These are phyloP conservation scores for Leucoagaricus sp. DNA, from an alignment of 1,284 basidiomycete species.

Conservation along the genomic window DNA sequence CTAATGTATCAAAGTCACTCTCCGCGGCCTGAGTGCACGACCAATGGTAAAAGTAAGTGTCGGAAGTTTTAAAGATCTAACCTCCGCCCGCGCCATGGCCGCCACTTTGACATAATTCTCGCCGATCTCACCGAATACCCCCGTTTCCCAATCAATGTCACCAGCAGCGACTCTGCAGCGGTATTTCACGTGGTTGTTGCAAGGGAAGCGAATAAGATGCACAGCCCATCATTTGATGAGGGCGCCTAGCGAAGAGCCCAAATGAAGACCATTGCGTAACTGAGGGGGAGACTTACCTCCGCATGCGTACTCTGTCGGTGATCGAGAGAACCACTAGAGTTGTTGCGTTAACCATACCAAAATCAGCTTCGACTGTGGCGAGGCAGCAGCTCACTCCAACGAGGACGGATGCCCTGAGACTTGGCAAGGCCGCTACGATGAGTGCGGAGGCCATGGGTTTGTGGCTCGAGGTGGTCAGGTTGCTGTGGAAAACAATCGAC, in stretches of 20 bases:
- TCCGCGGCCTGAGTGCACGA: conserved; percentile 11
- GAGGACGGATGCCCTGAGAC: conserved; percentile 17
- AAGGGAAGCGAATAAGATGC: conserved; percentile 9
- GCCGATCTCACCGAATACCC: conserved; percentile 14
- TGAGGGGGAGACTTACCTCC: no score
- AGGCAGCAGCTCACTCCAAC: conserved; percentile 19
- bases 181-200: conserved; percentile 20
- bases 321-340: no score
- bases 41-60: conserved; percentile 20
- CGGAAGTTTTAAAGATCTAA: conserved; percentile 21
- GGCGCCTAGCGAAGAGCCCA: conserved; percentile 15
- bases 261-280: conserved; percentile 17
- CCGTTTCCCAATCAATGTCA: conserved; percentile 18
- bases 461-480: neutral
- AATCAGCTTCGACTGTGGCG: conserved; percentile 14
- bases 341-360: conserved; percentile 14
- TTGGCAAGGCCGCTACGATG: conserved; percentile 4
- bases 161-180: conserved; percentile 19
- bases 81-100: conserved; percentile 15
- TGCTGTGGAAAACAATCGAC: no score
- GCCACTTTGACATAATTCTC: conserved; percentile 3
- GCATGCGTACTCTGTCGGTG: no score
- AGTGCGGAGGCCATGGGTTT: conserved; percentile 4
- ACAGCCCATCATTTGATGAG: conserved; percentile 10
- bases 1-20: neutral